Conservation (phyloP, 2,329 filamentous ascomycete species). For the Aspergillus sp. region DNA sequence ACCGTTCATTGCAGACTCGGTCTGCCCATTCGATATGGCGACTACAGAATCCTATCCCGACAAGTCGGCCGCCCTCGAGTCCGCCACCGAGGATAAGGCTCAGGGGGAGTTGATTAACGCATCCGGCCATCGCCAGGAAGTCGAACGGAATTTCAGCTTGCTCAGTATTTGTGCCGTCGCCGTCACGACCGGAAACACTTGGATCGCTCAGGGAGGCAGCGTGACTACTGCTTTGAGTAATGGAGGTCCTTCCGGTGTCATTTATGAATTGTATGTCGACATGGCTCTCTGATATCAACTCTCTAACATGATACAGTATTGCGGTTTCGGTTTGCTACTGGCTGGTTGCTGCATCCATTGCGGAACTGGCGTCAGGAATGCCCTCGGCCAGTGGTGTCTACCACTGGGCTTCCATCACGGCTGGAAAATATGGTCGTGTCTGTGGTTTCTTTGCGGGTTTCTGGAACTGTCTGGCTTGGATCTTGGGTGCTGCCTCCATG, state of each 20-base stretch:
- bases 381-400: constrained; percentile 59
- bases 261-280: constrained; percentile 54
- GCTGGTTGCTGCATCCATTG: constrained; percentile 54
- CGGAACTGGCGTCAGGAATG: constrained; percentile 57
- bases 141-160: constrained; percentile 59
- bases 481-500: constrained; percentile 58
- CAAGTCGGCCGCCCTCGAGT: constrained; percentile 10
- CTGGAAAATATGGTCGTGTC: constrained; percentile 51
- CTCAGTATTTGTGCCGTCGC: constrained; percentile 56
- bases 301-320: constrained; percentile 23
- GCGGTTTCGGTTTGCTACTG: constrained; percentile 51
- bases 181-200: constrained; percentile 61
- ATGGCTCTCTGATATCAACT: not conserved
- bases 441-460: constrained; percentile 45
- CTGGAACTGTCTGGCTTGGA: constrained; percentile 50
- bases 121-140: constrained; percentile 59
- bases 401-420: constrained; percentile 58
- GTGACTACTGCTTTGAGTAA: constrained; percentile 55
- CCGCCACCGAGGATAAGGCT: constrained; percentile 19
- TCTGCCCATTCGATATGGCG: too few species aligned
- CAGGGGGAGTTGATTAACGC: constrained; percentile 52
- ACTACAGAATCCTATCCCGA: too few species aligned
- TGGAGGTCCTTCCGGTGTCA: constrained; percentile 57
- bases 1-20: too few species aligned
- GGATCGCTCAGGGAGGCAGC: constrained; percentile 60